Base-by-base conservation (phyloP, 1,139 yeast species). In the Yamadazyma siamensis region DNA sequence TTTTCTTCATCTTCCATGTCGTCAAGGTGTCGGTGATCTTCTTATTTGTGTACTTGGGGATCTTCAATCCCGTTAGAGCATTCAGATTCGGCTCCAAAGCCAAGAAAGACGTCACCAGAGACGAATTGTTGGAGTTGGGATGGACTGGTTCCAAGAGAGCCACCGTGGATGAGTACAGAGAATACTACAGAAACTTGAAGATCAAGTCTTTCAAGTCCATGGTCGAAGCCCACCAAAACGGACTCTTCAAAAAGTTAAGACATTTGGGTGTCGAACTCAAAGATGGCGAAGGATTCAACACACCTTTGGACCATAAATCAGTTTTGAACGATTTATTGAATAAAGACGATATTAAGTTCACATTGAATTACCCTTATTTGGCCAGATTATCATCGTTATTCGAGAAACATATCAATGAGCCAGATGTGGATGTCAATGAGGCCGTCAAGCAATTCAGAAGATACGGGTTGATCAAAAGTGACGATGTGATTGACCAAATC, bases 111-210 rank as follows among this genome's bases (percentile, higher is more conserved):
- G 58, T 77, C 34, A 61, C 75, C 29, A 59, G 55, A 44, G 87
- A 84, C 14, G 69, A 71, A 43, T 71, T 91, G 46, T 50, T 79
- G 27, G 59, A 60, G 8, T 64, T 88, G 46, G 97, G 97, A 27
- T 91, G 97, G 97, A 87, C 96, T 14, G 95, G 96, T 31, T 73
- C 94, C 15, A 82, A 80, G 56, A 79, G 80, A 48, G 83, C 82
- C 12, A 71, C 81, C 14, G 64, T 77, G 17, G 81, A 77, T 25
- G 89, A 80, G 43, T 91, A 82, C 70, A 75, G 75, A 47, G 85
- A 80, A 38, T 71, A 64, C 47, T 83, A 78, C 68, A 77, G 91
- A 51, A 77, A 78, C 32, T 61, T 59, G 49, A 71, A 73, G 52
- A 75, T 85, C 51, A 73, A 78, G 46, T 71, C 76, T 46, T 73